phyloP scores from a whole-genome alignment of 2,329 filamentous ascomycete genomes.

The Neopestalotiopsis rosae region DNA sequence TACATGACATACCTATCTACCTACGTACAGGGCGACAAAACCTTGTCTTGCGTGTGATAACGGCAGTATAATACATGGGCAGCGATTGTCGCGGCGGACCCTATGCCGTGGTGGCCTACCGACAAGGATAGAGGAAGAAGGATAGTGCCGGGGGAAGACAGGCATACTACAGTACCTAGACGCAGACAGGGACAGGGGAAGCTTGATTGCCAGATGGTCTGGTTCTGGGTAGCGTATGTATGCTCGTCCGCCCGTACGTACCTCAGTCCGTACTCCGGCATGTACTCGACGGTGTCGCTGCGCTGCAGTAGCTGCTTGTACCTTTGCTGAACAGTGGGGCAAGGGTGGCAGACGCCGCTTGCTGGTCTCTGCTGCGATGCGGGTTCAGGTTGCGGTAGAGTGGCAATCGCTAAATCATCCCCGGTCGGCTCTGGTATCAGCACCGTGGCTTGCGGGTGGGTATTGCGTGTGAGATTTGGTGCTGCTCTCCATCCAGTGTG shows the following conservation, averaged over 20 bases:
- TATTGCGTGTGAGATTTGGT: constrained; percentile 11
- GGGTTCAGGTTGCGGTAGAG: constrained; percentile 12
- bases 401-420: constrained; percentile 13
- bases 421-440: constrained; percentile 14
- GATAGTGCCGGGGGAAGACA: constrained; percentile 8
- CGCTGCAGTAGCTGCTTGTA: constrained; percentile 13
- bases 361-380: background rate
- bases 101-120: background rate
- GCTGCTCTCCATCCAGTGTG: background rate
- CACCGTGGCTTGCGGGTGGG: constrained; percentile 13
- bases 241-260: background rate
- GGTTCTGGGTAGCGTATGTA: background rate
- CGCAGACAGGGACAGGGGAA: background rate
- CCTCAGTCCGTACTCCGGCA: constrained; percentile 2
- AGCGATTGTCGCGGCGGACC: background rate
- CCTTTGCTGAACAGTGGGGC: constrained; percentile 11
- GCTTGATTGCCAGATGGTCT: background rate
- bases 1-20: background rate
- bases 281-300: constrained; percentile 11
- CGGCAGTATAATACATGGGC: constrained; percentile 13
- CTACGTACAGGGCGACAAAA: background rate
- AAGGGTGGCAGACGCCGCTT: constrained; percentile 6
- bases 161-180: background rate
- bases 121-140: constrained; percentile 10
- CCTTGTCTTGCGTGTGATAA: constrained; percentile 11